Conservation (phyloP, 257 asterid species). For the Solanum etuberosum region DNA sequence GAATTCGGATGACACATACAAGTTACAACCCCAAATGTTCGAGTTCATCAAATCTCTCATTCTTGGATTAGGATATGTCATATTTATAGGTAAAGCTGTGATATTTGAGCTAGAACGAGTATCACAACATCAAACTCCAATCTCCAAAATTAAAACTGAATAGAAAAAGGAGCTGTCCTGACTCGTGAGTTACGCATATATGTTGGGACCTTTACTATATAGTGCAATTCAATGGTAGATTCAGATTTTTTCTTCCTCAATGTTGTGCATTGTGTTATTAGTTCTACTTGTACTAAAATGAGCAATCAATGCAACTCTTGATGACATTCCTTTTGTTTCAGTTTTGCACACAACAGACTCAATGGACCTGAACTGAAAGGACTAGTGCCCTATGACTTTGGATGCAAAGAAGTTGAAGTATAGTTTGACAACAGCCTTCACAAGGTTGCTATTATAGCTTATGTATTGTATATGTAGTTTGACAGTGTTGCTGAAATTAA, state of each 20-base stretch:
- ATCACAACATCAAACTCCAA: not conserved
- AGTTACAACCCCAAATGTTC: not conserved
- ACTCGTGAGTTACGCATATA: not conserved
- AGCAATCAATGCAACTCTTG: not conserved
- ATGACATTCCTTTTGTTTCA: slow-evolving; percentile 11
- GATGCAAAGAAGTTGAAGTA: slow-evolving; percentile 33
- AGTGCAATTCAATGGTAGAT: not conserved
- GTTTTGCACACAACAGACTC: slow-evolving; percentile 58
- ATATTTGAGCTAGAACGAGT: not conserved
- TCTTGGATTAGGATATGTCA: not conserved
- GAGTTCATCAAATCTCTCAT: not conserved
- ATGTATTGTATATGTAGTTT: not conserved
- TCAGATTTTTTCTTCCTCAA: not conserved
- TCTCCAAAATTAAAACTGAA: not conserved
- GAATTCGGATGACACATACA: not conserved
- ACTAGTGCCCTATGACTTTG: slow-evolving; percentile 74
- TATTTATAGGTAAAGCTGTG: not conserved
- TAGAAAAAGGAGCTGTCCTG: not conserved
- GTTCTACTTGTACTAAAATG: not conserved
- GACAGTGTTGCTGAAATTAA: not conserved
- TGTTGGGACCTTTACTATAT: not conserved
- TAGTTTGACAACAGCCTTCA: not conserved
- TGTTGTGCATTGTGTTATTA: not conserved
- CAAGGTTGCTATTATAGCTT: not conserved
- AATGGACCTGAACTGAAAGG: slow-evolving; percentile 87